phyloP scores from a whole-genome alignment of 768 basidiomycete species.

The Asterophora parasitica region DNA sequence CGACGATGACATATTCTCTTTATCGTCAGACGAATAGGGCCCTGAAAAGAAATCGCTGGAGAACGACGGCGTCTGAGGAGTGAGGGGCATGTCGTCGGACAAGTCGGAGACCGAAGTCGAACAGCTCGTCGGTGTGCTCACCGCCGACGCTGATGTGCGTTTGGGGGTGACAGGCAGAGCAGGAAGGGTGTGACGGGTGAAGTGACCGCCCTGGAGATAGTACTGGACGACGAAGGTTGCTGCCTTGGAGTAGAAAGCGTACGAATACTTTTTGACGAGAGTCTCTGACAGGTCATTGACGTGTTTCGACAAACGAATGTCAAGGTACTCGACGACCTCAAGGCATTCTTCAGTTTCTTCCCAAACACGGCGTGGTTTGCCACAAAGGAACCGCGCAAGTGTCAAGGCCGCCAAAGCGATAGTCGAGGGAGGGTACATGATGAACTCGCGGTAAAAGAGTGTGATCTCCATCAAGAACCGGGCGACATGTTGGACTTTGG shows the following conservation, averaged over 20 bases:
- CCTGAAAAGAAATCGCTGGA: slow-evolving; percentile 54
- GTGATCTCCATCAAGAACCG: slow-evolving; percentile 99
- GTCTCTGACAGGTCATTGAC: slow-evolving; percentile 93
- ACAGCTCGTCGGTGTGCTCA: slow-evolving; percentile 72
- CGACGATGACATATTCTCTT: slow-evolving; percentile 71
- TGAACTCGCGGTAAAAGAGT: slow-evolving; percentile 94
- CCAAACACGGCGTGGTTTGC: slow-evolving; percentile 69
- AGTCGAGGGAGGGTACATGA: slow-evolving; percentile 78
- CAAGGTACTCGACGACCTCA: slow-evolving; percentile 81
- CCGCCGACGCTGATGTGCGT: slow-evolving; percentile 46
- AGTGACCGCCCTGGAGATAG: slow-evolving; percentile 86
- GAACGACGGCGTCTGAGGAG: slow-evolving; percentile 69
- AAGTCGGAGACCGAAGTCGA: slow-evolving; percentile 69
- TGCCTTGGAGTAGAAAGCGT: slow-evolving; percentile 93
- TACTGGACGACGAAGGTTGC: slow-evolving; percentile 91
- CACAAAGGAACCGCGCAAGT: slow-evolving; percentile 84
- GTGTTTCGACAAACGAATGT: slow-evolving; percentile 79
- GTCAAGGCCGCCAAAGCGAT: slow-evolving; percentile 89
- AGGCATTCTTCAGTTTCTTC: slow-evolving; percentile 83
- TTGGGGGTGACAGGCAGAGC: slow-evolving; percentile 68
- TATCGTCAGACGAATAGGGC: slow-evolving; percentile 58
- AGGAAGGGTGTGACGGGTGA: slow-evolving; percentile 41
- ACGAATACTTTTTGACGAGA: slow-evolving; percentile 97
- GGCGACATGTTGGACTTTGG: slow-evolving; percentile 91
- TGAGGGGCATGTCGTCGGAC: slow-evolving; percentile 82